Evolutionary conservation across 768 basidiomycete genomes (phyloP).

Genomic region (Boletus rubroflammeus): DNA sequence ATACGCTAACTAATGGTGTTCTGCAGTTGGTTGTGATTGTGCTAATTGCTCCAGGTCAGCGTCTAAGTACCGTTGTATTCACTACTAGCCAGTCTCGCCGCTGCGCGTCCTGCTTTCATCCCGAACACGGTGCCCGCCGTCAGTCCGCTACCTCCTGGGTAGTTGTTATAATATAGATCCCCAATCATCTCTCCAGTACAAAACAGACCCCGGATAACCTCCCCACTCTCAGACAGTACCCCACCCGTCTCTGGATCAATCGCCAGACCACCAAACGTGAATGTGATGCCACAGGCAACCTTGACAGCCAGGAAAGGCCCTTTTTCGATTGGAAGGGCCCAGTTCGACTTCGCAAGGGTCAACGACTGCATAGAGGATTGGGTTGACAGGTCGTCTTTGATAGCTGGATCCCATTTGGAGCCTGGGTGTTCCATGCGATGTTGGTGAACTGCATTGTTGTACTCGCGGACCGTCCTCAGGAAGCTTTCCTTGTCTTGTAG

Average conservation of each 20-base stretch:
- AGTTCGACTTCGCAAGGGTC: slow-evolving; percentile 57
- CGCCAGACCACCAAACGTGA: slow-evolving; percentile 67
- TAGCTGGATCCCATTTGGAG: slow-evolving; percentile 54
- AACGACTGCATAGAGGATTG: slow-evolving; percentile 38
- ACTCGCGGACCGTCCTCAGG: slow-evolving; percentile 44
- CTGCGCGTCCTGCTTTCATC: slow-evolving; percentile 48
- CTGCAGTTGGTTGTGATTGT: background rate
- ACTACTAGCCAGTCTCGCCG: slow-evolving; percentile 30
- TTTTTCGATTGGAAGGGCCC: slow-evolving; percentile 55
- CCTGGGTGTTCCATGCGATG: slow-evolving; percentile 35
- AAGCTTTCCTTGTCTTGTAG: slow-evolving; percentile 42
- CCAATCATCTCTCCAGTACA: slow-evolving; percentile 71
- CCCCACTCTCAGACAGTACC: slow-evolving; percentile 43
- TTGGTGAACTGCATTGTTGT: slow-evolving; percentile 46
- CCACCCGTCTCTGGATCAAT: slow-evolving; percentile 53
- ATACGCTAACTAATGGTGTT: background rate
- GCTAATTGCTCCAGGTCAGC: background rate
- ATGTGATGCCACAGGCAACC: slow-evolving; percentile 67
- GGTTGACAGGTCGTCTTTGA: slow-evolving; percentile 61
- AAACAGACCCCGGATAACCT: slow-evolving; percentile 51
- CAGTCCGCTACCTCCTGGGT: slow-evolving; percentile 67
- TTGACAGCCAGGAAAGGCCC: slow-evolving; percentile 63
- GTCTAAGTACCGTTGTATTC: background rate
- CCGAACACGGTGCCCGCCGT: slow-evolving; percentile 67
- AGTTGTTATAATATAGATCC: slow-evolving; percentile 59